phyloP scores from a whole-genome alignment of 176 grass and related monocot genomes.

The Oryza meyeriana region DNA sequence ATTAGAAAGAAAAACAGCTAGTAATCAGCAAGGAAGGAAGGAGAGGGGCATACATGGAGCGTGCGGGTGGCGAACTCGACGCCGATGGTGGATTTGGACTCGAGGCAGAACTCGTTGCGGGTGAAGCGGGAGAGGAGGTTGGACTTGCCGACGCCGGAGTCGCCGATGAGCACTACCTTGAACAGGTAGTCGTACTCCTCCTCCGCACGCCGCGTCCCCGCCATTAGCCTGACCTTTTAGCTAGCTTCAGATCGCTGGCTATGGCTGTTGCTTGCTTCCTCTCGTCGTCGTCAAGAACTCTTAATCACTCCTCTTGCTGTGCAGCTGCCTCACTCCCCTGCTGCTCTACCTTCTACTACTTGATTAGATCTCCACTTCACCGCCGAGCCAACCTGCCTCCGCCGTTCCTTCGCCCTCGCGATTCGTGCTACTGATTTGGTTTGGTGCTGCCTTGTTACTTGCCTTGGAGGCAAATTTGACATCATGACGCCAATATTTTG shows the following conservation, averaged over 20 bases:
- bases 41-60: conserved; percentile 29
- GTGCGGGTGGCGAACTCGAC: conserved; percentile 83
- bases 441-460: too few species aligned
- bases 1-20: not conserved
- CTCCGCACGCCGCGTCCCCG: conserved; percentile 46
- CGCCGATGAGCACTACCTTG: conserved; percentile 90
- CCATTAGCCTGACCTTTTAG: not conserved
- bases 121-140: conserved; percentile 90
- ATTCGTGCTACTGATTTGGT: too few species aligned
- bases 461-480: too few species aligned
- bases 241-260: not conserved
- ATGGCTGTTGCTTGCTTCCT: too few species aligned
- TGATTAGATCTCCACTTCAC: too few species aligned
- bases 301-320: too few species aligned
- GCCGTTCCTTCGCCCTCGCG: too few species aligned
- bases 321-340: too few species aligned
- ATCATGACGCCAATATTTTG: too few species aligned
- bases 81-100: conserved; percentile 98
- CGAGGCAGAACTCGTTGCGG: conserved; percentile 92
- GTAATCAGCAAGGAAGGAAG: not conserved
- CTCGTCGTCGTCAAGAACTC: too few species aligned
- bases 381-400: too few species aligned
- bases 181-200: conserved; percentile 94
- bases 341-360: too few species aligned
- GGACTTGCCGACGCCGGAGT: conserved; percentile 84